Percentiles rank a stretch among this genome's conserved stretches.
Evolutionary conservation across 768 basidiomycete genomes (phyloP).

Genomic region (Tulasnella sp.): DNA sequence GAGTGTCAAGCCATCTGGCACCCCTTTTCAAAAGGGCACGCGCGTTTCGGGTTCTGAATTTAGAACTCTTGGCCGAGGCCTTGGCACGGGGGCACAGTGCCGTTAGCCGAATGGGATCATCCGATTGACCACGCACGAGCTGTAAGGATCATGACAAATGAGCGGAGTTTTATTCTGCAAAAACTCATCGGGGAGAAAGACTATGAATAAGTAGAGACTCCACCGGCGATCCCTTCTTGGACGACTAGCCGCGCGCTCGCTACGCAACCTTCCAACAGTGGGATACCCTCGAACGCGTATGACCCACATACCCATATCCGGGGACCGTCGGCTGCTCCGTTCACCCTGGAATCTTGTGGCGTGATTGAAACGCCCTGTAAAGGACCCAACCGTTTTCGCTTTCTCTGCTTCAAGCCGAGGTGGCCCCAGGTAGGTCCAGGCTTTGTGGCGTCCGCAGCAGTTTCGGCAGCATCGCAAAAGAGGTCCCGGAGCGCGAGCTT

Average conservation of each 20-base stretch:
- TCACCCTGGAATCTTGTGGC: not conserved
- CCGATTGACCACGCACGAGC: not conserved
- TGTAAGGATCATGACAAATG: not conserved
- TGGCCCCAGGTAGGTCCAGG: slow-evolving; percentile 38
- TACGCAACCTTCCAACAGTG: slow-evolving; percentile 76
- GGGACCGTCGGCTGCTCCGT: slow-evolving; percentile 37
- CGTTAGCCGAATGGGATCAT: not conserved
- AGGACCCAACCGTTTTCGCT: slow-evolving; percentile 37
- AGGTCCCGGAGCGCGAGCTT: slow-evolving; percentile 52
- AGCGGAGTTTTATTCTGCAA: not conserved
- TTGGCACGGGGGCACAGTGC: not conserved
- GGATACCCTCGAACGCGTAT: slow-evolving; percentile 68
- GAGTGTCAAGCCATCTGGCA: not conserved
- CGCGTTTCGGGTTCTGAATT: not conserved
- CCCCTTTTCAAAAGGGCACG: not conserved
- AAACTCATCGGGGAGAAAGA: not conserved
- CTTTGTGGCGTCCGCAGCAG: slow-evolving; percentile 30
- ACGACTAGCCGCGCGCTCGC: slow-evolving; percentile 61
- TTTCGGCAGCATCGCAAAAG: slow-evolving; percentile 39
- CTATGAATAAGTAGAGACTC: not conserved
- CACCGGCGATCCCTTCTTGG: slow-evolving; percentile 33
- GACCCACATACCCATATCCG: slow-evolving; percentile 71
- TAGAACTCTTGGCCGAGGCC: not conserved
- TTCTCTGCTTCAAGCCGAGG: not conserved
- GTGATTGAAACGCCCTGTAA: slow-evolving; percentile 51